These are phyloP conservation scores for Pyronema domesticum DNA, from an alignment of 495 filamentous ascomycete genomes.

Conservation along the genomic window DNA sequence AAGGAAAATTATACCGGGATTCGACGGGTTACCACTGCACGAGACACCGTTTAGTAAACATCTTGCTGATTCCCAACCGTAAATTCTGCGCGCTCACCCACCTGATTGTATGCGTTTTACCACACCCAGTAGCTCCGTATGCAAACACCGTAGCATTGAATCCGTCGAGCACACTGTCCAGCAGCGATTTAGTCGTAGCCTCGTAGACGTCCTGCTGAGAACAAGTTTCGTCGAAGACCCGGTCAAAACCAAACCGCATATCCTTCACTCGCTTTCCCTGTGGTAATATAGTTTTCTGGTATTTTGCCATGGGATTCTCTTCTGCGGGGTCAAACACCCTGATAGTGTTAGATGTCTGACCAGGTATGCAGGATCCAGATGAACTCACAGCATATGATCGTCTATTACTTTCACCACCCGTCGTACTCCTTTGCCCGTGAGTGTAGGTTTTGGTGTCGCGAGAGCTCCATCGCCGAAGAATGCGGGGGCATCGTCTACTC, in stretches of 20 bases:
- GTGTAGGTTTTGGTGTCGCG: slow-evolving; percentile 66
- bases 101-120: slow-evolving; percentile 89
- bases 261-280: slow-evolving; percentile 90
- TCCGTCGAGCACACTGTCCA: slow-evolving; percentile 90
- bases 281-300: slow-evolving; percentile 65
- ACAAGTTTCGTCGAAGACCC: slow-evolving; percentile 91
- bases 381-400: slow-evolving; percentile 77
- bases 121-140: slow-evolving; percentile 93
- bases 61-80: neutral
- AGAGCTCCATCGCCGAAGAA: slow-evolving; percentile 93
- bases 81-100: slow-evolving; percentile 19
- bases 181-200: slow-evolving; percentile 66
- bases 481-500: slow-evolving; percentile 66
- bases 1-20: slow-evolving; percentile 94
- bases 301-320: slow-evolving; percentile 84
- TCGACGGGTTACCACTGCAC: slow-evolving; percentile 64
- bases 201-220: slow-evolving; percentile 92
- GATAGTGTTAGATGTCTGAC: slow-evolving; percentile 2
- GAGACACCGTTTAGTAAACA: neutral
- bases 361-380: neutral
- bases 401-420: slow-evolving; percentile 92
- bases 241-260: slow-evolving; percentile 91
- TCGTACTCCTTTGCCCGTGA: slow-evolving; percentile 70
- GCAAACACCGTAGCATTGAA: slow-evolving; percentile 99
- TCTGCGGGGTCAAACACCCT: slow-evolving; percentile 97